Conservation (phyloP, 2,329 filamentous ascomycete species). For the Pseudocercospora cruenta region DNA sequence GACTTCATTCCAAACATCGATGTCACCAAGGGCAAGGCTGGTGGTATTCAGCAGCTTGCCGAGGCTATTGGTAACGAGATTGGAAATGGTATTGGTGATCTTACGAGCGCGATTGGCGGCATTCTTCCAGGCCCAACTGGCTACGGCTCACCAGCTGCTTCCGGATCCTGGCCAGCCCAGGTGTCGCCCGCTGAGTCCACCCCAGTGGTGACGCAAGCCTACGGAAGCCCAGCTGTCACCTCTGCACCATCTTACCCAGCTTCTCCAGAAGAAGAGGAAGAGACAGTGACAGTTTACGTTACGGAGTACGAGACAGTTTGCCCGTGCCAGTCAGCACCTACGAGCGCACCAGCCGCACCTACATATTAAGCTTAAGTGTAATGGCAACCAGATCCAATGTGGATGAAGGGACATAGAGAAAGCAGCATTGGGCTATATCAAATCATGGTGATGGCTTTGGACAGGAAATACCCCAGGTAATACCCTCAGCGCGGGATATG, state of each 20-base stretch:
- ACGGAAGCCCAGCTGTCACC: slow-evolving; percentile 14
- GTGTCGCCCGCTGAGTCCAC: not conserved
- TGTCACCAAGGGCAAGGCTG: slow-evolving; percentile 33
- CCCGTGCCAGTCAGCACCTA: slow-evolving; percentile 11
- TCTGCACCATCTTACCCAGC: slow-evolving; percentile 11
- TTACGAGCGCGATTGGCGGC: slow-evolving; percentile 1
- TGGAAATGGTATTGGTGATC: slow-evolving; percentile 6
- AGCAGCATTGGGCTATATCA: not conserved
- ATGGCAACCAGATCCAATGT: slow-evolving; percentile 6
- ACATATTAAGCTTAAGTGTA: slow-evolving; percentile 7
- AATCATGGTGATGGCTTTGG: slow-evolving; percentile 4
- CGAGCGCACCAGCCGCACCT: slow-evolving; percentile 8
- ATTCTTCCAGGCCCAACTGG: slow-evolving; percentile 4
- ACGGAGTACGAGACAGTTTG: slow-evolving; percentile 21
- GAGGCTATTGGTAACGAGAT: slow-evolving; percentile 13
- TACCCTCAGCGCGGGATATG: slow-evolving; percentile 1
- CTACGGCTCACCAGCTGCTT: not conserved
- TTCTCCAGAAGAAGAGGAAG: slow-evolving; percentile 12
- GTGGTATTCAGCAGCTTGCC: slow-evolving; percentile 26
- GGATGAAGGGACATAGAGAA: slow-evolving; percentile 2
- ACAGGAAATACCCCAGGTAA: slow-evolving; percentile 7
- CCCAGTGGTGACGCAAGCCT: not conserved
- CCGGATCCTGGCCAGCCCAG: not conserved
- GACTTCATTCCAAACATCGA: slow-evolving; percentile 30
- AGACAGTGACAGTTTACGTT: slow-evolving; percentile 15